Evolutionary conservation across 2,329 filamentous ascomycete genomes (phyloP).

Genomic region (Coniochaeta sp.): DNA sequence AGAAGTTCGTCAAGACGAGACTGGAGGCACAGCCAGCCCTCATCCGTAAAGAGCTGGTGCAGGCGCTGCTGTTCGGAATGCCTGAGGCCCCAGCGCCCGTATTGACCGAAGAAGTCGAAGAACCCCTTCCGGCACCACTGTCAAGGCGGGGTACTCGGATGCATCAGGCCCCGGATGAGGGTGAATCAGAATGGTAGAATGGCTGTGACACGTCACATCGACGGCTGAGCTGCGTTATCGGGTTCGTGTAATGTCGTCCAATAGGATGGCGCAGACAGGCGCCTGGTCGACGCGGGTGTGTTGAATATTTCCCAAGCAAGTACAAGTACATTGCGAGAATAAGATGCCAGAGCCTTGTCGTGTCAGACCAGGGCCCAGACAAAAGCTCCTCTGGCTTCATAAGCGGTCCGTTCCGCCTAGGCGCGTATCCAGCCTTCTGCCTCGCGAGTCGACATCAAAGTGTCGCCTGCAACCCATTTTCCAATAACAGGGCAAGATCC

Average conservation of each 20-base stretch:
- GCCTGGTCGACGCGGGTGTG: background rate
- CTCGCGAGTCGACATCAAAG: too few relatives aligned
- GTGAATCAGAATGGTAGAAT: background rate
- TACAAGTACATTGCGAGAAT: too few relatives aligned
- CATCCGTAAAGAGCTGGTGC: background rate
- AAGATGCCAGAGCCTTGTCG: too few relatives aligned
- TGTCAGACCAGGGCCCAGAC: too few relatives aligned
- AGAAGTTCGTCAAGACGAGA: background rate
- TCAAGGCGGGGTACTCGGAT: background rate
- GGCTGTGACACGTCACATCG: background rate
- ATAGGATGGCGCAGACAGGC: background rate
- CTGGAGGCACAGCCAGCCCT: background rate
- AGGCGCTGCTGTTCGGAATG: background rate
- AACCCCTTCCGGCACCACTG: background rate
- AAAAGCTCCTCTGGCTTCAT: too few relatives aligned
- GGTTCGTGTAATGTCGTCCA: background rate
- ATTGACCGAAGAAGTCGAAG: background rate
- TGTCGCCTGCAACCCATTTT: too few relatives aligned
- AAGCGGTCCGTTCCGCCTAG: too few relatives aligned
- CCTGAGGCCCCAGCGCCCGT: background rate
- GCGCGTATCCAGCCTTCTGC: too few relatives aligned
- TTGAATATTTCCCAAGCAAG: too few relatives aligned
- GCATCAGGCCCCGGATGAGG: background rate
- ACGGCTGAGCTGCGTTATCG: background rate
- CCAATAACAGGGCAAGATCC: too few relatives aligned